Evolutionary conservation across 2,329 filamentous ascomycete genomes (phyloP).

Genomic region (Trichoderma brevicompactum): DNA sequence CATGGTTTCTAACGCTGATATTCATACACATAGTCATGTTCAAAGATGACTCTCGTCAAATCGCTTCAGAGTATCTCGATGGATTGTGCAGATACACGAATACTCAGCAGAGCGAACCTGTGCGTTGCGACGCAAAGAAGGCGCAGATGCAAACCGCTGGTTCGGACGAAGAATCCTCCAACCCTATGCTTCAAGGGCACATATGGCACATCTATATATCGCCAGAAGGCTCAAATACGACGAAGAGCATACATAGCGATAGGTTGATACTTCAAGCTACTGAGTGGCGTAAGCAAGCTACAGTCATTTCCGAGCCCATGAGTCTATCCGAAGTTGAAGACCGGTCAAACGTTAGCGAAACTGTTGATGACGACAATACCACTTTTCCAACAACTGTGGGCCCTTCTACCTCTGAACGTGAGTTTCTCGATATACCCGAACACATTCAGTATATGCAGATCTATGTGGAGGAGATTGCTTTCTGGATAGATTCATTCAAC

Average conservation of each 20-base stretch:
- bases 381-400: neutral
- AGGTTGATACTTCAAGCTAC: conserved; percentile 21
- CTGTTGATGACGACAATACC: conserved; percentile 7
- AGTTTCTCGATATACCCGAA: conserved; percentile 73
- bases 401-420: conserved; percentile 42
- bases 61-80: conserved; percentile 87
- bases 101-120: neutral
- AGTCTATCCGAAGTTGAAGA: conserved; percentile 21
- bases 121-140: no score
- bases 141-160: neutral
- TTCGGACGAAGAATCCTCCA: neutral
- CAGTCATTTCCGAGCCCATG: conserved; percentile 7
- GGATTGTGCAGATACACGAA: conserved; percentile 73
- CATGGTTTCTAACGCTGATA: neutral
- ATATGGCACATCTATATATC: conserved; percentile 16
- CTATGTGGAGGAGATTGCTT: conserved; percentile 85
- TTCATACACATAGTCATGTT: conserved; percentile 65
- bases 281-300: conserved; percentile 12
- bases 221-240: conserved; percentile 13
- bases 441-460: conserved; percentile 90
- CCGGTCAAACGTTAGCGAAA: conserved; percentile 9
- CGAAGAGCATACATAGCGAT: conserved; percentile 17
- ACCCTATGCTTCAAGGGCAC: conserved; percentile 13
- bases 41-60: conserved; percentile 84
- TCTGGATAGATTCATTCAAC: conserved; percentile 96